phyloP scores from a whole-genome alignment of 192 early-diverging fungal genomes.

The Geranomyces michiganensis region DNA sequence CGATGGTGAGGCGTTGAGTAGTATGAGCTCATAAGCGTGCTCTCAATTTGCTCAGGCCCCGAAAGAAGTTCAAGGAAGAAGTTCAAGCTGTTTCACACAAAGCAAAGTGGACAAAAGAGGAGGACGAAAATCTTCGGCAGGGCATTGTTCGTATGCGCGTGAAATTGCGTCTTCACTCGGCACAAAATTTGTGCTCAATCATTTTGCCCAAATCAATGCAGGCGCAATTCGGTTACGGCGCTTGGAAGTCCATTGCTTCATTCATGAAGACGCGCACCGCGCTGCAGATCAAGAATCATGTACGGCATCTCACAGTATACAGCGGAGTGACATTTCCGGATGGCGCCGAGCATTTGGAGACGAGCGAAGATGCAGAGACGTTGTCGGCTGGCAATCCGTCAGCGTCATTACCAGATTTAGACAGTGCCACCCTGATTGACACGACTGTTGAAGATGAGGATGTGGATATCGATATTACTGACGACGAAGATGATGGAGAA shows the following conservation, averaged over 20 bases:
- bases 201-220: conserved; percentile 12
- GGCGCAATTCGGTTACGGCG: conserved; percentile 55
- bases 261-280: conserved; percentile 57
- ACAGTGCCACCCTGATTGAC: background rate
- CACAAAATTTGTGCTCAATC: background rate
- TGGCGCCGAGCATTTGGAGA: conserved; percentile 15
- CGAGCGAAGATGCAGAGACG: background rate
- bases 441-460: background rate
- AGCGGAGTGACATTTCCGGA: conserved; percentile 44
- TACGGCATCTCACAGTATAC: conserved; percentile 48
- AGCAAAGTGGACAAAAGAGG: conserved; percentile 62
- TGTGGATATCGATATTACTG: conserved; percentile 28
- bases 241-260: conserved; percentile 59
- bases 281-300: conserved; percentile 67
- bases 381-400: no score
- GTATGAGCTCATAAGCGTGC: no score
- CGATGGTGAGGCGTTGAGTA: background rate
- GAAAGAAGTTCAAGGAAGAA: conserved; percentile 9
- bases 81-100: conserved; percentile 22
- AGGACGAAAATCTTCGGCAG: conserved; percentile 57
- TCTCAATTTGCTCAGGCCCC: background rate
- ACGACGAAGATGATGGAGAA: conserved; percentile 33
- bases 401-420: background rate
- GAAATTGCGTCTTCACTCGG: background rate
- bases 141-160: conserved; percentile 35